Evolutionary conservation across 352 stramenopile genomes (phyloP), one percentile per base, ranked within the genome.

Genomic region (Globisporangium carolinianum): DNA sequence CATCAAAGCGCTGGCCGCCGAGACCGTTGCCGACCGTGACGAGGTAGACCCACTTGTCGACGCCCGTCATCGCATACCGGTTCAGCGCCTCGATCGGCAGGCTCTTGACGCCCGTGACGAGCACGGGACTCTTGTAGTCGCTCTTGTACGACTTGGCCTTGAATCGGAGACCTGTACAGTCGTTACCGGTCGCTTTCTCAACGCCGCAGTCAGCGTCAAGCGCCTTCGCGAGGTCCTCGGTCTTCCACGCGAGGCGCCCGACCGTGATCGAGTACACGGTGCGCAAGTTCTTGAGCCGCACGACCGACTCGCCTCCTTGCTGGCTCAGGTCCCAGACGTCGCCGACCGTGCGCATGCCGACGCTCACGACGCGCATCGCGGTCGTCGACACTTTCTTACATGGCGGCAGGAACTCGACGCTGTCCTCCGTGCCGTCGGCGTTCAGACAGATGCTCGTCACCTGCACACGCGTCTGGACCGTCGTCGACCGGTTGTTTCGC

Each of bases 41-140:
- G n/a, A 69, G 50, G 7, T 42, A 14, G 11, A 56, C 57, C 58
- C 62, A 65, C 24, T 54, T 56, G 39, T 53, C 32, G 17, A 41
- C 32, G 15, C 48, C 41, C 3, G 54, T 60, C 8, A 39, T 6
- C 35, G 11, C 15, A 17, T 24, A 45, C 38, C 58, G 53, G 11
- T 41, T 45, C 4, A 62, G 49, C 32, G 36, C 11, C 12, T 18
- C 2, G 7, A 62, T 37, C 18, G 50, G 50, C 42, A 62, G n/a
- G 18, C 32, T 57, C 24, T 32, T 24, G 15, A 1, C 14, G 1
- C 49, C 57, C 5, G 36, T 42, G 47, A 47, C 7, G 43, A 52
- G 14, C 47, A 47, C 43, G 42, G 51, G 12, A 49, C 61, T 49
- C 42, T 49, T n/a, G 45, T 12, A 4, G 14, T 32, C 15, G 15